A percentile compares a stretch with the other conserved stretches of the same genome.
These are phyloP conservation scores for Austroboletus rostrupii DNA, from an alignment of 1,284 basidiomycete species.

Conservation along the genomic window DNA sequence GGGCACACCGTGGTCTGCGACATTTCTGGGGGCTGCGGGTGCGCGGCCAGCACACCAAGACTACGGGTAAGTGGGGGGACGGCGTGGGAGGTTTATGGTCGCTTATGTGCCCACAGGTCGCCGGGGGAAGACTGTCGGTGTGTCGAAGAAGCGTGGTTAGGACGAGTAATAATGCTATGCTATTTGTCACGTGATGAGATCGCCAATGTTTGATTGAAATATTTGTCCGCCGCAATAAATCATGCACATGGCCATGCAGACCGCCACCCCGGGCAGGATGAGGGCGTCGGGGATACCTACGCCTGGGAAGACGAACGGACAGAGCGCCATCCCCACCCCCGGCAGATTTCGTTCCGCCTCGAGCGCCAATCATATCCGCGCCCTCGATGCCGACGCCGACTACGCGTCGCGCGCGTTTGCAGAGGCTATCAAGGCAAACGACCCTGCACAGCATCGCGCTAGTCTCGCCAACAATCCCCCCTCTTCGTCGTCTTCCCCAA, in stretches of 20 bases:
- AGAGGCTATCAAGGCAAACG: constrained; percentile 74
- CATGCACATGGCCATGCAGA: constrained; percentile 27
- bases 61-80: constrained; percentile 68
- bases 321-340: constrained; percentile 59
- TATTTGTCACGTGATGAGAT: constrained; percentile 23
- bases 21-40: constrained; percentile 97
- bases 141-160: constrained; percentile 88
- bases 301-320: constrained; percentile 44
- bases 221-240: background rate
- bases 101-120: constrained; percentile 49
- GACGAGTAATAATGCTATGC: constrained; percentile 13
- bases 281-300: constrained; percentile 57
- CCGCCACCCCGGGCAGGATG: constrained; percentile 49
- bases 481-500: constrained; percentile 47
- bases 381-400: constrained; percentile 40
- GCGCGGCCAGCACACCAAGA: constrained; percentile 99
- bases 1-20: constrained; percentile 96
- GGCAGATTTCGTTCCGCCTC: constrained; percentile 67
- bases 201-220: background rate
- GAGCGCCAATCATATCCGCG: constrained; percentile 35
- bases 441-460: constrained; percentile 64
- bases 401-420: constrained; percentile 64
- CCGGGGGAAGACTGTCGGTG: constrained; percentile 90
- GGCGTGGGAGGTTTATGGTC: background rate
- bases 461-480: constrained; percentile 39